Base-by-base conservation (phyloP, 139 green algal genomes). In the Auxenochlorella pyrenoidosa region DNA sequence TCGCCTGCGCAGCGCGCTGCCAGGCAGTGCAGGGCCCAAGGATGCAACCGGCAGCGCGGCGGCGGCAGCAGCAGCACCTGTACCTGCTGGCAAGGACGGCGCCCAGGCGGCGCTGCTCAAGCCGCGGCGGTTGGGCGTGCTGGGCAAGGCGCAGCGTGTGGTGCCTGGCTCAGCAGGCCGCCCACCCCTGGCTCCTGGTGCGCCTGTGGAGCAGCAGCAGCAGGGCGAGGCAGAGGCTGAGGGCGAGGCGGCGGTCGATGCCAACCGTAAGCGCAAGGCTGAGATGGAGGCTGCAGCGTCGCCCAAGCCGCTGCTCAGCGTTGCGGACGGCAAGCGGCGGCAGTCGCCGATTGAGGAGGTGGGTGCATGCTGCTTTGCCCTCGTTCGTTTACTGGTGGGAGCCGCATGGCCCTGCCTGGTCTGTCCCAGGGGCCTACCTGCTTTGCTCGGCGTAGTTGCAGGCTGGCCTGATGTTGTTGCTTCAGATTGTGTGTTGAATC, bases 211-310 rank as follows among this genome's bases (percentile, higher is more conserved):
- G 51, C 36, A 59, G 70, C 38, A 59, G 70, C 38, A 18, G 71
- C 66, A 32, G 21, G 68, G 24, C 30, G 79, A 77, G 5, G 68
- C 65, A 47, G 60, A 19, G 36, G 80, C n/a, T 5, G 68, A 2
- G 3, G 82, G 36, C 6, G 51, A 71, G 58, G 58, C 60, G 16
- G 82, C 43, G 38, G 82, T 44, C 30, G 82, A 75, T 40, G 75
- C 84, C 30, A 83, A 66, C 41, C 71, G 88, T 1, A 95, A 95
- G 83, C 90, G 92, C 30, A 91, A 91, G 30, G 89, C 91, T 30
- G 90, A 92, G 36, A 73, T 63, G 47, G 87, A 91, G 5, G 89
- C 91, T 4, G 70, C 82, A 15, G 79, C 85, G 36, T 90, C 87
- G 18, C 90, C 81, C 32, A 72, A 88, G n/a, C 76, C 78, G n/a